These are phyloP conservation scores for Nematocida parisii DNA, from an alignment of 371 early-diverging fungal genomes.

Conservation along the genomic window DNA sequence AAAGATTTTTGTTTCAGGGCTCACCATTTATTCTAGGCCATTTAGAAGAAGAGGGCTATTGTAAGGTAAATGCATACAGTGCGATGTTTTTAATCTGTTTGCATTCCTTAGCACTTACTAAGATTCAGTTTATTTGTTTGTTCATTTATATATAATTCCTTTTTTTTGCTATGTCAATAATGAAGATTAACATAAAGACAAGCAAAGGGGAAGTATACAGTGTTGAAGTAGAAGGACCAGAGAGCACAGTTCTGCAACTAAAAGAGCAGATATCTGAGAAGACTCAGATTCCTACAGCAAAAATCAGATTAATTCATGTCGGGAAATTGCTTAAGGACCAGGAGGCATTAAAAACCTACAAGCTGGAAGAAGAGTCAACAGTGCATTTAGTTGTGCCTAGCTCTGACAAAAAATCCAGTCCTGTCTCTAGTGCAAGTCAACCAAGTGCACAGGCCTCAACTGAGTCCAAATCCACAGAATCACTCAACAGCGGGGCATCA, in stretches of 20 bases:
- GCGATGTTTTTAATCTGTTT: too few species aligned
- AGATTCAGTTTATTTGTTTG: neutral
- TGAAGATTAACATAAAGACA: conserved; percentile 51
- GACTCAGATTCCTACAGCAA: neutral
- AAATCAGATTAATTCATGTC: conserved; percentile 24
- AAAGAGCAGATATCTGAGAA: conserved; percentile 30
- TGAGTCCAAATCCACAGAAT: neutral
- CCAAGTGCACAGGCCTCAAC: neutral
- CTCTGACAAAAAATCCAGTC: conserved; percentile 13
- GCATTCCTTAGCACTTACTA: too few species aligned
- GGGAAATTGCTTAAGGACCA: conserved; percentile 52
- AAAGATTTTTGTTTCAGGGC: too few species aligned
- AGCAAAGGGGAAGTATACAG: conserved; percentile 52
- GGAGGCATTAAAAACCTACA: conserved; percentile 20
- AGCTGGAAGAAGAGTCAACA: conserved; percentile 13
- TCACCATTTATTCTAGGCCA: too few species aligned
- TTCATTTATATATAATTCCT: neutral
- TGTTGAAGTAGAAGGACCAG: conserved; percentile 27
- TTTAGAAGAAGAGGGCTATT: too few species aligned
- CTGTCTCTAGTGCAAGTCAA: neutral
- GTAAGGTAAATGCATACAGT: too few species aligned
- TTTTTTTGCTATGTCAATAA: conserved; percentile 52
- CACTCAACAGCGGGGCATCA: neutral
- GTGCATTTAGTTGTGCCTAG: conserved; percentile 36
- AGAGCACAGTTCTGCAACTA: conserved; percentile 15